Evolutionary conservation across 2,329 filamentous ascomycete species (phyloP), one percentile per base, ranked within the genome.

Genomic region (Decorospora gaudefroyi): DNA sequence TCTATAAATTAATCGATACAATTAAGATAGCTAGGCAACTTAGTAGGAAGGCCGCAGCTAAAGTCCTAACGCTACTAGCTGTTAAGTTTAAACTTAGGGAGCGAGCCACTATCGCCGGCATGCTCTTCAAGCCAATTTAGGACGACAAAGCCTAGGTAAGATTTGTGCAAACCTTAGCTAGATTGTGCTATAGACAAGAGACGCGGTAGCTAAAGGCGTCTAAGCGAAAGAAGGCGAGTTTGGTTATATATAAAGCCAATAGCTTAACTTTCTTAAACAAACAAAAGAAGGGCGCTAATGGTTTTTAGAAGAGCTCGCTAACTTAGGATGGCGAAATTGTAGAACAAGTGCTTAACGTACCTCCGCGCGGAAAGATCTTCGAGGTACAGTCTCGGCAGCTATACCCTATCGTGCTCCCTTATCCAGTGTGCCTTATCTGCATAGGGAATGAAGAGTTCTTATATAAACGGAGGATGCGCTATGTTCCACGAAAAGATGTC

Each of bases 21-120:
- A 55, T 53, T 25, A 36, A 55, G 45, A 55, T 55, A 53, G 52
- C 44, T 5, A 55, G 35, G 46, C 42, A 58, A 37, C 47, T 56
- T n/a, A 50, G 38, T 41, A 41, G 52, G 22, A 49, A 38, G 33
- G 38, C 46, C 11, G 32, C 42, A 29, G 34, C 18, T 15, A 36
- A 58, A 36, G 45, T 58, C 34, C 41, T 54, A 23, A 56, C 42
- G 17, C 37, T 50, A 35, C 52, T 25, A 37, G 28, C 45, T 16
- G 15, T 43, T 41, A 25, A 54, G 21, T 52, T 51, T 25, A 28
- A 58, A 43, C 42, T 58, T 43, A 19, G 26, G n/a, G 55, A 56
- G 45, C 45, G 47, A 21, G 52, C 38, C 5, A 49, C 35, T 16
- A 42, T 54, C 21, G 49, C 55, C 12, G 32, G 38, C 15, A 55